Percentiles rank a stretch among this genome's conserved stretches.
Evolutionary conservation across 768 basidiomycete genomes (phyloP).

Genomic region (Leccinum uliginosum): DNA sequence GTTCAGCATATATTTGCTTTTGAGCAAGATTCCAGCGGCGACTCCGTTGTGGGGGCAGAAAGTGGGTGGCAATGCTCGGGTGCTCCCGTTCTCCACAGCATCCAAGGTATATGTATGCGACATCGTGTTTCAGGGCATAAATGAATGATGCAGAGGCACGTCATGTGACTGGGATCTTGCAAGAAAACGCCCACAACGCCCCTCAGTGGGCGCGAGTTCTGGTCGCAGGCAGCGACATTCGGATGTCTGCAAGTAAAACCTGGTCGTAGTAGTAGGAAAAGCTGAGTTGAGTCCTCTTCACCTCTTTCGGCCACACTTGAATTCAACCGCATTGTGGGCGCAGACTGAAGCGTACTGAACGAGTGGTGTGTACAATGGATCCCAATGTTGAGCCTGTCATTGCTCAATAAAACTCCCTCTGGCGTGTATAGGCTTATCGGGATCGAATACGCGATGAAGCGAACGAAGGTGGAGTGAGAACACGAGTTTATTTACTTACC

Average conservation of each 20-base stretch:
- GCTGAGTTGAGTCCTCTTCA: not conserved
- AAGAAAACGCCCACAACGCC: constrained; percentile 4
- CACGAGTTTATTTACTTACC: not conserved
- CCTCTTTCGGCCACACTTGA: not conserved
- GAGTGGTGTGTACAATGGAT: not conserved
- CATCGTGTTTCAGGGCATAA: not conserved
- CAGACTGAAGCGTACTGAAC: not conserved
- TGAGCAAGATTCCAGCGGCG: not conserved
- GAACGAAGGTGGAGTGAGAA: not conserved
- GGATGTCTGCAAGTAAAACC: constrained; percentile 1
- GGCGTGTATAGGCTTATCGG: not conserved
- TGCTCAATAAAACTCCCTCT: not conserved
- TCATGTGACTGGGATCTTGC: constrained; percentile 7
- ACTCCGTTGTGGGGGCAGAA: constrained; percentile 1
- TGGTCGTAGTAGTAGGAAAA: not conserved
- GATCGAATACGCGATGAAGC: not conserved
- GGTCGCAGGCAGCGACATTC: not conserved
- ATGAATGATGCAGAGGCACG: constrained; percentile 7
- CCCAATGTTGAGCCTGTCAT: not conserved
- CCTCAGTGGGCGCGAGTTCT: not conserved
- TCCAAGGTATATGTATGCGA: constrained; percentile 15
- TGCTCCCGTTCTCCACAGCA: not conserved
- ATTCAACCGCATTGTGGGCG: not conserved
- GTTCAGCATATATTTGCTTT: not conserved
- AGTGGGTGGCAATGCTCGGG: not conserved